Percentiles rank a stretch among this genome's conserved stretches.
phyloP scores from a whole-genome alignment of 1,139 yeast species.

The Yamadazyma pseudoaaseri region DNA sequence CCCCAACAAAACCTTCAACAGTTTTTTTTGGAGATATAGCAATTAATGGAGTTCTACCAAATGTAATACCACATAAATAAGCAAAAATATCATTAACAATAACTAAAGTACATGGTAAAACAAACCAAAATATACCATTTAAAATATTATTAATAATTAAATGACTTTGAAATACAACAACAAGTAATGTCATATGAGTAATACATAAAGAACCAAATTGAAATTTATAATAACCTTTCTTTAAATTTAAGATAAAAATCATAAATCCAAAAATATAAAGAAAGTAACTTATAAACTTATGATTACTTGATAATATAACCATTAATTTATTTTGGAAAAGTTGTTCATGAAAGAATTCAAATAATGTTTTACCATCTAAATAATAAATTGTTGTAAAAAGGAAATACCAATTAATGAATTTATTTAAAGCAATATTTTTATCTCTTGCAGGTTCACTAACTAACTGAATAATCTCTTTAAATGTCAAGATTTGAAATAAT shows the following conservation, averaged over 20 bases:
- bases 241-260: conserved; percentile 83
- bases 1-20: conserved; percentile 96
- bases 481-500: conserved; percentile 75
- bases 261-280: conserved; percentile 87
- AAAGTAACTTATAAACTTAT: conserved; percentile 79
- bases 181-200: conserved; percentile 88
- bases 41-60: conserved; percentile 90
- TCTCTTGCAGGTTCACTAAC: conserved; percentile 83
- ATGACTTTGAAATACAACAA: conserved; percentile 94
- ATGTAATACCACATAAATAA: conserved; percentile 93
- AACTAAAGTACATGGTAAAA: conserved; percentile 87
- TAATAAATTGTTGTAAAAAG: conserved; percentile 80
- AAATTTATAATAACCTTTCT: conserved; percentile 84
- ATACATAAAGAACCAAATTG: conserved; percentile 93
- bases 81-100: conserved; percentile 96
- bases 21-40: conserved; percentile 96
- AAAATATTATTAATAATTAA: conserved; percentile 86
- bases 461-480: conserved; percentile 87
- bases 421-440: conserved; percentile 78
- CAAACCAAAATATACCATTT: conserved; percentile 92
- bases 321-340: conserved; percentile 44
- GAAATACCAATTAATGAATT: conserved; percentile 88
- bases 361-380: conserved; percentile 82
- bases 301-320: conserved; percentile 57
- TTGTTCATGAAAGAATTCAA: conserved; percentile 53